Conservation (phyloP, 306 rosid genomes). For the Vigna radiata region DNA sequence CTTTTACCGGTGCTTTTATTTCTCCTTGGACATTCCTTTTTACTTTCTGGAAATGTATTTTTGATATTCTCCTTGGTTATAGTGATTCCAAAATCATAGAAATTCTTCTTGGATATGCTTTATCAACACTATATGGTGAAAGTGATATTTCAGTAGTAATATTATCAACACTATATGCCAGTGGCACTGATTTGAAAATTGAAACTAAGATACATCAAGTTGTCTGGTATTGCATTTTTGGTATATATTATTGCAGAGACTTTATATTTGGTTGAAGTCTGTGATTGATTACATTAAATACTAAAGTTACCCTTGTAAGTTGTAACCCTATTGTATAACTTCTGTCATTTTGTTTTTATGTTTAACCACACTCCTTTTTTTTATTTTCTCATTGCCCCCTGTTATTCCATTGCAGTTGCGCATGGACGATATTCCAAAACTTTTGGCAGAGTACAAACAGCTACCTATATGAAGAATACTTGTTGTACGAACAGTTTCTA, state of each 20-base stretch:
- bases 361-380: not conserved
- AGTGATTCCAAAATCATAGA: not conserved
- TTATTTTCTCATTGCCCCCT: constrained; percentile 6
- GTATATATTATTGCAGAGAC: not conserved
- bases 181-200: constrained; percentile 25
- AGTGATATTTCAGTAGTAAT: constrained; percentile 20
- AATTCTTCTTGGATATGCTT: not conserved
- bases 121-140: not conserved
- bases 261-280: not conserved
- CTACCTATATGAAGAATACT: constrained; percentile 43
- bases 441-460: constrained; percentile 77
- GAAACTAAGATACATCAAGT: not conserved
- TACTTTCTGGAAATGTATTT: not conserved
- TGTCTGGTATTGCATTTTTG: not conserved
- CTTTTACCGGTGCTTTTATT: not conserved
- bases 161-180: constrained; percentile 12
- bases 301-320: not conserved
- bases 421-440: constrained; percentile 82
- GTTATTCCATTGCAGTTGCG: constrained; percentile 67
- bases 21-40: constrained; percentile 7
- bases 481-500: constrained; percentile 15
- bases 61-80: constrained; percentile 3
- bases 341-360: not conserved
- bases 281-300: constrained; percentile 1
- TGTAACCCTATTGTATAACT: not conserved